Evolutionary conservation across 805 yeast genomes (phyloP), one percentile per base, ranked within the genome.

Genomic region (Kazachstania viticola): DNA sequence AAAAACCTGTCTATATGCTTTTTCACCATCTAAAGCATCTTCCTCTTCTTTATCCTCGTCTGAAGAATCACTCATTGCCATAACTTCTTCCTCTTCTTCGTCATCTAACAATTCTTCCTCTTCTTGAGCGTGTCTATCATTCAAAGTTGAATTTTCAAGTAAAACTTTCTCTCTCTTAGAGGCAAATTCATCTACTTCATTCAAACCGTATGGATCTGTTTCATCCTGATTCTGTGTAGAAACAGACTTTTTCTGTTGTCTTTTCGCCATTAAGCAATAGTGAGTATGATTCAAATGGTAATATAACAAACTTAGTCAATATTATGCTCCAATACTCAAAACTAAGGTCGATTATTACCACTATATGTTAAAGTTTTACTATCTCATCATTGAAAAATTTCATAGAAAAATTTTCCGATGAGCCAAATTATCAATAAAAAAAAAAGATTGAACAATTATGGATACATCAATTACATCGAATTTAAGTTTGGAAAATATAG

Each of bases 151-250:
- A 23, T 69, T 62, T 1, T 71, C 73, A 23, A 76, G 56, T 29
- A 76, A 45, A 9, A 75, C 49, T 46, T 70, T 65, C 45, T 78
- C 84, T 43, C 62, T 64, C 32, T 68, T 71, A 5, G 70, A 67
- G 40, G 73, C 74, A 53, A 78, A 79, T 9, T 69, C 71, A 45
- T 79, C 88, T 8, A 79, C 75, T 42, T 79, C 87, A 50, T 74
- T 73, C 19, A 70, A 48, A 1, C 73, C 80, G 39, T 68, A 59
- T 4, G 53, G 46, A 32, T 61, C 64, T 14, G 14, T 23, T n/a
- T 23, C 25, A 9, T 9, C 25, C 25, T n/a, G 8, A 23, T 23
- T n/a, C 9, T 8, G 14, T 13, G 7, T 23, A n/a, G n/a, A n/a
- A n/a, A n/a, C n/a, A n/a, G n/a, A n/a, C n/a, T n/a, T n/a, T n/a